Evolutionary conservation across 139 green algal genomes (phyloP), one percentile per base, ranked within the genome.

Genomic region (Chlamydomonas schloesseri): DNA sequence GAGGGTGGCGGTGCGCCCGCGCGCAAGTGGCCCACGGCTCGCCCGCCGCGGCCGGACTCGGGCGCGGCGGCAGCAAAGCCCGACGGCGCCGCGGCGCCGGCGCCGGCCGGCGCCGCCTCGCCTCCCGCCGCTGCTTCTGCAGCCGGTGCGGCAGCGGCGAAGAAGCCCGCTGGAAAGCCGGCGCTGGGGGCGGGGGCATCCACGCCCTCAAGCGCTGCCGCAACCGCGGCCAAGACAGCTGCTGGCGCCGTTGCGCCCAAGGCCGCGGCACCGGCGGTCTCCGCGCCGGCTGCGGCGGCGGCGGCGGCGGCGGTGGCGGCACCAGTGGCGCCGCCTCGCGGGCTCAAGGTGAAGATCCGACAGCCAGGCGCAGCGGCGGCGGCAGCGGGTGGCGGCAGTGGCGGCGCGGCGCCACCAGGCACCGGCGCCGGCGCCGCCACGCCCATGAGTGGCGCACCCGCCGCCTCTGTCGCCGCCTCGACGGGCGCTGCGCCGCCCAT

Each of bases 291-390:
- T 17, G 20, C 60, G 24, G 60, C 60, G 24, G 3, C 60, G 60
- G 24, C 17, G 60, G 23, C 23, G 60, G 42, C 42, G 8, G 42
- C 42, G 42, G n/a, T n/a, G n/a, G n/a, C n/a, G n/a, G n/a, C n/a
- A n/a, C 42, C 64, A 37, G 64, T 20, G 29, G 15, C 64, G 13
- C 15, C 64, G 26, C 64, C 13, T 2, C 64, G 23, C 15, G 14
- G 69, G 34, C 13, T 82, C 75, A 82, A 82, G 55, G 26, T 82
- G 26, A 82, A 82, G 75, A 26, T n/a, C 36, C 18, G 29, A 31
- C 34, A 14, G 17, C 34, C 69, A 2, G 33, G 5, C 10, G 34
- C 8, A 6, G 34, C 21, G 34, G 34, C 69, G 18, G n/a, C 69
- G 9, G 34, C 69, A 28, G 68, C 15, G 15, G 34, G 14, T 2